Evolutionary conservation across 768 basidiomycete species (phyloP).

Genomic region (Lyophyllum shimeji): DNA sequence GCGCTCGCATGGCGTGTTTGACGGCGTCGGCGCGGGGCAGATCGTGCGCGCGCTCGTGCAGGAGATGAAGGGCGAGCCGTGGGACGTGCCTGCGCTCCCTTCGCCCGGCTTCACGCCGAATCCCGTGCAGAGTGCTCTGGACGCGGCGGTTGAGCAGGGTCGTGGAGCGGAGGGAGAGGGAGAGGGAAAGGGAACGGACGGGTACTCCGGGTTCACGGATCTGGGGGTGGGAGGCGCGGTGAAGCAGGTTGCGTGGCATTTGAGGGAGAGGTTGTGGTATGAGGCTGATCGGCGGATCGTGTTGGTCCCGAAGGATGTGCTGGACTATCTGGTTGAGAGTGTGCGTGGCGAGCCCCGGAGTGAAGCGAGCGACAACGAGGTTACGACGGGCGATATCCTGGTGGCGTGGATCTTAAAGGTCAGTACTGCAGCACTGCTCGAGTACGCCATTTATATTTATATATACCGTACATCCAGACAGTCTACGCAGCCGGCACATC

Average conservation of each 20-base stretch:
- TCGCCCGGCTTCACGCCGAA: conserved; percentile 31
- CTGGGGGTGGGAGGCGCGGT: conserved; percentile 29
- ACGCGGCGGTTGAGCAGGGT: conserved; percentile 13
- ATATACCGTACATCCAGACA: conserved; percentile 22
- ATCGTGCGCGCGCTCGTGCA: conserved; percentile 37
- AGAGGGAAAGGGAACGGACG: not conserved
- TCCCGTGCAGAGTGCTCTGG: conserved; percentile 30
- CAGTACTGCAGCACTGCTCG: too few species aligned
- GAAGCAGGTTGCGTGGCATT: conserved; percentile 33
- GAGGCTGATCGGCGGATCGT: conserved; percentile 34
- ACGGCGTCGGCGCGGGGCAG: conserved; percentile 37
- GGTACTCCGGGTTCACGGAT: conserved; percentile 24
- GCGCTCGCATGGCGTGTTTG: conserved; percentile 41
- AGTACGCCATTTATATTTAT: not conserved
- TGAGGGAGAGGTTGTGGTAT: conserved; percentile 35
- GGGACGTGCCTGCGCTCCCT: conserved; percentile 35
- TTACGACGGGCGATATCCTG: conserved; percentile 37
- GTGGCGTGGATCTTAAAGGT: conserved; percentile 43
- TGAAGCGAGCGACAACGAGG: too few species aligned
- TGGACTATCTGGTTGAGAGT: conserved; percentile 27
- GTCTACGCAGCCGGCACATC: conserved; percentile 32
- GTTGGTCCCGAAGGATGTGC: conserved; percentile 30
- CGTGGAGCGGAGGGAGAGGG: not conserved
- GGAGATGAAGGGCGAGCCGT: conserved; percentile 36
- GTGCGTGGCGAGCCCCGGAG: conserved; percentile 25